A percentile compares a stretch with the other conserved stretches of the same genome.
Evolutionary conservation across 2,329 filamentous ascomycete species (phyloP).

Genomic region (Sclerotinia nivalis): DNA sequence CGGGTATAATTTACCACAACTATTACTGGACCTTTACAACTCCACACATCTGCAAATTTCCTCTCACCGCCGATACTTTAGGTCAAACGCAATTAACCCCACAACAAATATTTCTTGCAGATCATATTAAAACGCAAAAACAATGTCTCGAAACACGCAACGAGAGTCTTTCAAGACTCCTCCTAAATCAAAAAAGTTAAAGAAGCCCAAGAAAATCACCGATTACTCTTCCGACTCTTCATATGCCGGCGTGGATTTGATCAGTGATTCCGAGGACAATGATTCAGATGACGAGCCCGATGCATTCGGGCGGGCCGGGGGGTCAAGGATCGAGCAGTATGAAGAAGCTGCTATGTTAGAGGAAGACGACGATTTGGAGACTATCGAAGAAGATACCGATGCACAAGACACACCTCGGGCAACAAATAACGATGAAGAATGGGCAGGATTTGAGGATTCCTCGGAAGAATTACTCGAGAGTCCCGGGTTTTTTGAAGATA

Average conservation of each 20-base stretch:
- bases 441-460: conserved; percentile 15
- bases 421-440: conserved; percentile 12
- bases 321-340: conserved; percentile 44
- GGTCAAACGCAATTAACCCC: conserved; percentile 16
- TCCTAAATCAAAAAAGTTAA: conserved; percentile 23
- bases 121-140: conserved; percentile 22
- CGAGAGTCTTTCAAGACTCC: conserved; percentile 49
- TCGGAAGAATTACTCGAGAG: background rate
- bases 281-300: conserved; percentile 66
- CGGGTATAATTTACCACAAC: background rate
- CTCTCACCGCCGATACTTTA: conserved; percentile 31
- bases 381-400: conserved; percentile 8
- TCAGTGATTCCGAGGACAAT: conserved; percentile 66
- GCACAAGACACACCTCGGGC: conserved; percentile 4
- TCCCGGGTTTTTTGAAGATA: background rate
- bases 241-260: conserved; percentile 76
- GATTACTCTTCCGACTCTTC: conserved; percentile 63
- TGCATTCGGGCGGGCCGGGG: conserved; percentile 74
- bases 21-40: background rate
- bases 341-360: conserved; percentile 59
- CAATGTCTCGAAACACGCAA: conserved; percentile 50
- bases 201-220: conserved; percentile 42
- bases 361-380: conserved; percentile 31
- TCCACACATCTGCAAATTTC: background rate
- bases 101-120: conserved; percentile 12